Evolutionary conservation across 768 basidiomycete species (phyloP), one percentile per base, ranked within the genome.

Genomic region (Hericium alpestre): DNA sequence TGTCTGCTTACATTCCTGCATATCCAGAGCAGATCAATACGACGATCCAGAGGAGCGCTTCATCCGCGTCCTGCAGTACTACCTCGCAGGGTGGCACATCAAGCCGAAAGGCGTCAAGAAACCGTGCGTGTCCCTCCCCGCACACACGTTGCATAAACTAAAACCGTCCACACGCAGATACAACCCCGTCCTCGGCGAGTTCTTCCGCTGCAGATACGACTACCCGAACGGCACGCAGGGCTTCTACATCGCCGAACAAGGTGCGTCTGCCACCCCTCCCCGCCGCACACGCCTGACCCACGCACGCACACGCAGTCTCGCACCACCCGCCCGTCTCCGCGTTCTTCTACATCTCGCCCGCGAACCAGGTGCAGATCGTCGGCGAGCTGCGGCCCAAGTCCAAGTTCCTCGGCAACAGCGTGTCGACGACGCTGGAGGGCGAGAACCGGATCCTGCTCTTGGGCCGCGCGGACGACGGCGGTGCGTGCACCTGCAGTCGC

Each of bases 71-170:
- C 77, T 97, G 38, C 87, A 89, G 60, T 96, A 94, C 69, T 99
- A 97, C 69, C 84, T 99, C 50, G 87, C 90, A n/a, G 96, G 96
- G 22, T 99, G 96, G 96, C 96, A 98, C 72, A 94, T 97, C 74
- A 97, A 97, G 72, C 94, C 96, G 63, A 94, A 90, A 74, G 96
- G 93, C 54, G 96, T 98, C 59, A 99, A 99, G 87, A 99, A 99
- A 73, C 95, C 95, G 83, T 93, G 65, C 72, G 88, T 76, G 18
- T 23, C 23, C n/a, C n/a, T 54, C 38, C 48, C 51, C 55, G 56
- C 53, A 54, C 51, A 48, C 57, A 57, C 37, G 25, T 48, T 49
- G 11, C 56, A 16, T 51, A 23, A 55, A 16, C 22, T 40, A 43
- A 53, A 39, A 46, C 43, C 2, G 15, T 13, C 49, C 41, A n/a